Base-by-base conservation (phyloP, 306 rosid genomes). In the Cicer bijugum region DNA sequence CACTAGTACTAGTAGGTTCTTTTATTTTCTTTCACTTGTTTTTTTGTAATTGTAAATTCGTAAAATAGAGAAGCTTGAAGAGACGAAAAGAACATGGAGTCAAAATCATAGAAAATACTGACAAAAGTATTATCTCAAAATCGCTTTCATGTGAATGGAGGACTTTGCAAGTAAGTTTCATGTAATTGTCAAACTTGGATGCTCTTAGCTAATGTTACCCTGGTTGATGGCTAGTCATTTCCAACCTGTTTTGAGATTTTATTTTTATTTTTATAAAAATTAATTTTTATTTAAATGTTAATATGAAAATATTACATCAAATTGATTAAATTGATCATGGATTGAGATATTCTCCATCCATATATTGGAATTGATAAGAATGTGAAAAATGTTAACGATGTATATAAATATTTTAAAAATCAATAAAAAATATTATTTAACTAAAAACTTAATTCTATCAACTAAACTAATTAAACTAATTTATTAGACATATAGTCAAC, bases 101-200 rank as follows among this genome's bases (percentile, higher is more conserved):
- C 12, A 10, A 12, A 43, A 15, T 52, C 38, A 38, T 4, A 55
- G 23, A 23, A 56, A 7, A 55, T 4, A 20, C 9, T 20, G 43
- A 2, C 1, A 1, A 14, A 23, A 11, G 6, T 58, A 39, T 58
- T 23, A 58, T 23, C 64, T 28, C 40, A 58, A 28, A 28, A 58
- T 58, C 17, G 8, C 17, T 58, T 58, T 58, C 65, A 58, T 12
- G 42, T 28, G 42, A 56, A 23, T 20, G 37, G 35, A 28, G 35
- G 5, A 28, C 6, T 50, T 15, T 14, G 38, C 14, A 56, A 11
- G n/a, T 56, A 56, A 56, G 12, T 7, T 56, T 56, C 8, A 56
- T 56, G 39, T 10, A 20, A 56, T 56, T 56, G 38, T 55, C 37
- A 16, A 55, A 55, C 64, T 28, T 23, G 40, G 63, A 57, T 57